These are phyloP conservation scores for Wickerhamomyces hampshirensis DNA, from an alignment of 805 yeast species.

Conservation along the genomic window DNA sequence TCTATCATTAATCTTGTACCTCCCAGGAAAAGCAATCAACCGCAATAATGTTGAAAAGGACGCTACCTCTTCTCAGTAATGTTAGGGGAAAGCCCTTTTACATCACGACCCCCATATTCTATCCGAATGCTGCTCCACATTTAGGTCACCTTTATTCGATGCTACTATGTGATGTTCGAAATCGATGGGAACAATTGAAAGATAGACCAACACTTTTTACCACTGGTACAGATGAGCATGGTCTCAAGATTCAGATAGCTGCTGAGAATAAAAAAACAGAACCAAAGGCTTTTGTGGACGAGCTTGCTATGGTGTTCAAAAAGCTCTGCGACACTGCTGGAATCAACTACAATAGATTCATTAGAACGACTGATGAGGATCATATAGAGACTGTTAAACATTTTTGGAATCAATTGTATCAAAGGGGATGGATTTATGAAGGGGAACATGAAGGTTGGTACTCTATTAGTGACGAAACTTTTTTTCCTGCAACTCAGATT, in stretches of 20 bases:
- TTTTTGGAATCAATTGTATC: conserved; percentile 62
- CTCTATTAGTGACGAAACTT: conserved; percentile 89
- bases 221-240: conserved; percentile 98
- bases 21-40: too few species aligned
- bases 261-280: conserved; percentile 50
- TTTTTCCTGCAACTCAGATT: conserved; percentile 80
- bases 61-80: too few species aligned
- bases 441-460: conserved; percentile 94
- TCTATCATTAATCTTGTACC: too few species aligned
- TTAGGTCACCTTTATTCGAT: conserved; percentile 89
- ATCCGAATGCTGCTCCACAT: conserved; percentile 94
- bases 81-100: too few species aligned
- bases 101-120: conserved; percentile 89
- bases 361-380: conserved; percentile 85
- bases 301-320: conserved; percentile 58
- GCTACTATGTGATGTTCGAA: conserved; percentile 74
- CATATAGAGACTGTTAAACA: conserved; percentile 60
- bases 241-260: conserved; percentile 86
- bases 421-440: conserved; percentile 66
- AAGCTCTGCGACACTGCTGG: conserved; percentile 53
- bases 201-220: conserved; percentile 48
- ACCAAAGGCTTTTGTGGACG: conserved; percentile 72
- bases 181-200: conserved; percentile 60
- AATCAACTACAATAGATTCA: conserved; percentile 68
- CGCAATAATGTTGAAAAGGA: too few species aligned